Evolutionary conservation across 179 eudicot species (phyloP), one percentile per base, ranked within the genome.

Genomic region (Silene noctiflora): DNA sequence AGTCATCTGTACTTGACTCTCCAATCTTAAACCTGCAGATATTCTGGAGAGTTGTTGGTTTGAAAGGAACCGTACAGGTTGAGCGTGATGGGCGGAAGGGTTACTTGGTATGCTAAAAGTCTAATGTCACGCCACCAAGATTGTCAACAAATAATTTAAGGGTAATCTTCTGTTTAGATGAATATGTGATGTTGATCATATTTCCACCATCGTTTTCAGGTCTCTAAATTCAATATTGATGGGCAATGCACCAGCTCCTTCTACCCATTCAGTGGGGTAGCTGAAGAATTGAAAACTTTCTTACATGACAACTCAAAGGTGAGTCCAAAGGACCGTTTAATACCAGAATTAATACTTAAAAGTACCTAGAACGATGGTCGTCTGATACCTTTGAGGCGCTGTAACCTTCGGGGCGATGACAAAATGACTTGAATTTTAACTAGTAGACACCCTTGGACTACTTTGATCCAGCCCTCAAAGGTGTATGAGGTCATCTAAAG

Each of bases 21-120:
- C 69, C 11, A 8, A 65, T 76, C 6, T 70, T 64, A 58, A 66
- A 61, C 69, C 19, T 86, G 10, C 77, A 94, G 98, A 78, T 89
- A 75, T 75, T 87, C n/a, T 94, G 98, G 98, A 90, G 97, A 81
- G 86, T 94, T 56, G 96, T 87, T 76, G 94, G 98, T 82, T 63
- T 90, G 66, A 88, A 87, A 22, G 98, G 98, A 77, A 90, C 97
- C 19, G 69, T 94, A 31, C 96, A 94, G 83, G 83, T 94, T 77
- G 98, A 92, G 75, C 96, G 96, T 58, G 94, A 90, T 44, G 96
- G 98, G 61, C 76, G 71, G 60, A 92, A 88, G 76, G 97, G 97
- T 35, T 94, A 92, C 86, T 59, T 85, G 89, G 98, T 94, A 90
- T 20, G 51, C 27, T 48, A 10, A 76, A 75, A 53, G 64, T 35